Evolutionary conservation across 768 basidiomycete species (phyloP).

Genomic region (Amanita rubescens): DNA sequence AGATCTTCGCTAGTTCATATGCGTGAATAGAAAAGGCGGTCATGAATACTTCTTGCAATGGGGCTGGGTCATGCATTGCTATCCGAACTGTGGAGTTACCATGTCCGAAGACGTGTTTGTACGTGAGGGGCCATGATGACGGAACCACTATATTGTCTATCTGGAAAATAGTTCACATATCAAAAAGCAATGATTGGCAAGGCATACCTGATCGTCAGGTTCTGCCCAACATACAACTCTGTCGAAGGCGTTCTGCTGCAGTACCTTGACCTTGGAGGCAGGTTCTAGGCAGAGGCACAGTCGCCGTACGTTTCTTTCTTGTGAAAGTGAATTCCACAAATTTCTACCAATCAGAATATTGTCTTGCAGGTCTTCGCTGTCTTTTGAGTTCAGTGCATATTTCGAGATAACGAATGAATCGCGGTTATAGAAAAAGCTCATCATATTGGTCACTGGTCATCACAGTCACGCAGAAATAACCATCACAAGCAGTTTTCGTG

Average conservation of each 20-base stretch:
- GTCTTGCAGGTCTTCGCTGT: conserved; percentile 4
- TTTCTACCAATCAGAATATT: conserved; percentile 18
- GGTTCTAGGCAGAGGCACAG: conserved; percentile 4
- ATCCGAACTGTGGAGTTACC: neutral
- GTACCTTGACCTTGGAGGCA: neutral
- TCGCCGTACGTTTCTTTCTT: conserved; percentile 7
- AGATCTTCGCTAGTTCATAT: conserved; percentile 32
- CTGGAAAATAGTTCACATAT: conserved; percentile 8
- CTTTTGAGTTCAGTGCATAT: neutral
- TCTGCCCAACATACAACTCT: conserved; percentile 15
- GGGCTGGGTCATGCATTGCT: conserved; percentile 18
- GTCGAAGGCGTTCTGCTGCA: neutral
- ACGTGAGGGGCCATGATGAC: conserved; percentile 23
- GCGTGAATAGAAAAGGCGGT: conserved; percentile 43
- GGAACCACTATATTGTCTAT: conserved; percentile 26
- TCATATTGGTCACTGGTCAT: neutral
- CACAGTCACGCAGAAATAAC: neutral
- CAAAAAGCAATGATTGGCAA: conserved; percentile 9
- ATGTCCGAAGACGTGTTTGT: conserved; percentile 23
- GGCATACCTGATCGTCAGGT: conserved; percentile 21
- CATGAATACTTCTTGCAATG: conserved; percentile 44
- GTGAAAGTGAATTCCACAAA: conserved; percentile 20
- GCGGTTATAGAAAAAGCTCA: neutral
- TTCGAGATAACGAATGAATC: neutral
- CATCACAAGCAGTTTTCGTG: neutral